These are phyloP conservation scores for Pythium sukuiense DNA, from an alignment of 352 stramenopile genomes.

Conservation along the genomic window DNA sequence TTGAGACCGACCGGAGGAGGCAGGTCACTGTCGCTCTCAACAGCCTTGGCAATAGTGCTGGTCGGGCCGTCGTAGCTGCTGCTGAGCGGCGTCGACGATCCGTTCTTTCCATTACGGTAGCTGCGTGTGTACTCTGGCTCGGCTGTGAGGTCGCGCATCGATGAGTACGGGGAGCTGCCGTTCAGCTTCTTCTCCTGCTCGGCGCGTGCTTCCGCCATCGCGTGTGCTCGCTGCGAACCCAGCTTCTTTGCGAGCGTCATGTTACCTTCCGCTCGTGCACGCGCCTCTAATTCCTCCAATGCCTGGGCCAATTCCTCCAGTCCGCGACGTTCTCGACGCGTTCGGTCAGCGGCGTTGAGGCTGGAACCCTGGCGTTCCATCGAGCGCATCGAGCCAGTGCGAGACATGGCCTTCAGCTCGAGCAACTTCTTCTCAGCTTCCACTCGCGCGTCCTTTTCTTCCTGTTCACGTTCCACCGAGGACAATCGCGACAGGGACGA, in stretches of 20 bases:
- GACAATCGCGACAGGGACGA: constrained; percentile 39
- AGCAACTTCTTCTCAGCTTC: constrained; percentile 82
- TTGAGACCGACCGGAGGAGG: constrained; percentile 28
- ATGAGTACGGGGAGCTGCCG: constrained; percentile 36
- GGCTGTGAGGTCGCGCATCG: constrained; percentile 37
- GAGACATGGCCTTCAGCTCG: constrained; percentile 77
- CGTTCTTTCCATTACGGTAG: constrained; percentile 35
- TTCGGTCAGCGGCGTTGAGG: constrained; percentile 61
- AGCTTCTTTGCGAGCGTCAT: constrained; percentile 75
- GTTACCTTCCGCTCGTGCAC: constrained; percentile 75
- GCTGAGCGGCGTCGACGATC: constrained; percentile 11
- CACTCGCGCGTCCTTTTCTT: constrained; percentile 74
- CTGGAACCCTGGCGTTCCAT: constrained; percentile 46
- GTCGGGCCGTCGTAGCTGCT: constrained; percentile 35
- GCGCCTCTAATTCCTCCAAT: constrained; percentile 77
- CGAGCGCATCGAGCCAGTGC: constrained; percentile 59
- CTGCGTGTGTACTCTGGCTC: constrained; percentile 27
- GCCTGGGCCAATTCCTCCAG: constrained; percentile 81
- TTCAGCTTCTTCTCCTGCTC: constrained; percentile 38
- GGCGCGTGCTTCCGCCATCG: constrained; percentile 56
- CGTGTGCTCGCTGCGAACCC: constrained; percentile 71
- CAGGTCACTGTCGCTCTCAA: constrained; percentile 17
- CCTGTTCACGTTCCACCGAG: constrained; percentile 53
- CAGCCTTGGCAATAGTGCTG: constrained; percentile 24
- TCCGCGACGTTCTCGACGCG: constrained; percentile 66